Evolutionary conservation across 108 stramenopile genomes (phyloP).

Genomic region (Bacterosira constricta): DNA sequence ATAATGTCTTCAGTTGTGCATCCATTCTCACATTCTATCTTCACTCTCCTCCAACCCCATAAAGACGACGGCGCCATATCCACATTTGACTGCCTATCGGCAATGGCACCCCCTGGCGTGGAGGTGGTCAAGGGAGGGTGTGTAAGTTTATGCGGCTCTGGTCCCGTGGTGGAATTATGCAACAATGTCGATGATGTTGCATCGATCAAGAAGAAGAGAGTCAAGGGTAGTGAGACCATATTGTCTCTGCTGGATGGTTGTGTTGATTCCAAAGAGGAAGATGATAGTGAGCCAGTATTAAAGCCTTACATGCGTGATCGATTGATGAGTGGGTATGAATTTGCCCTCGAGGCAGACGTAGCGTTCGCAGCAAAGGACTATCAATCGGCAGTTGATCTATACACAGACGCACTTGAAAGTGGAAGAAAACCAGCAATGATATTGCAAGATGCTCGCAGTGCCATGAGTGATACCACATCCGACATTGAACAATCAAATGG

Average conservation of each 20-base stretch:
- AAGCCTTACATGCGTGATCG: constrained; percentile 21
- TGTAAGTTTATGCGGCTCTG: constrained; percentile 53
- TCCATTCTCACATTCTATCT: too few relatives aligned
- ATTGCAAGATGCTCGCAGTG: constrained; percentile 47
- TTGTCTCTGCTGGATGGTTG: constrained; percentile 31
- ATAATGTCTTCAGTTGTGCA: not conserved
- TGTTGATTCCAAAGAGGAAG: not conserved
- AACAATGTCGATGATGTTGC: constrained; percentile 15
- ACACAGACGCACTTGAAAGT: constrained; percentile 43
- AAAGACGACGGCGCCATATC: constrained; percentile 35
- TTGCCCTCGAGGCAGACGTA: constrained; percentile 20
- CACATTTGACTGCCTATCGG: constrained; percentile 34
- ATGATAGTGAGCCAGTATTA: not conserved
- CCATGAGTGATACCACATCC: too few relatives aligned
- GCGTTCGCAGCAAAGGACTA: constrained; percentile 30
- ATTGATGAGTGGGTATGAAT: constrained; percentile 35
- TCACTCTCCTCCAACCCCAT: too few relatives aligned
- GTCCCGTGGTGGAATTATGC: constrained; percentile 48
- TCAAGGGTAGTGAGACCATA: constrained; percentile 29
- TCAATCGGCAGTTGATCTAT: constrained; percentile 30
- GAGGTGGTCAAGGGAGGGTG: constrained; percentile 45
- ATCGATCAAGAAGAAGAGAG: constrained; percentile 30
- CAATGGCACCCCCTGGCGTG: constrained; percentile 46
- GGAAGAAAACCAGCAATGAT: constrained; percentile 43
- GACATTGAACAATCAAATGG: too few relatives aligned